Evolutionary conservation across 2,329 filamentous ascomycete genomes (phyloP), one percentile per base, ranked within the genome.

Genomic region (Colletotrichum echinochloae): DNA sequence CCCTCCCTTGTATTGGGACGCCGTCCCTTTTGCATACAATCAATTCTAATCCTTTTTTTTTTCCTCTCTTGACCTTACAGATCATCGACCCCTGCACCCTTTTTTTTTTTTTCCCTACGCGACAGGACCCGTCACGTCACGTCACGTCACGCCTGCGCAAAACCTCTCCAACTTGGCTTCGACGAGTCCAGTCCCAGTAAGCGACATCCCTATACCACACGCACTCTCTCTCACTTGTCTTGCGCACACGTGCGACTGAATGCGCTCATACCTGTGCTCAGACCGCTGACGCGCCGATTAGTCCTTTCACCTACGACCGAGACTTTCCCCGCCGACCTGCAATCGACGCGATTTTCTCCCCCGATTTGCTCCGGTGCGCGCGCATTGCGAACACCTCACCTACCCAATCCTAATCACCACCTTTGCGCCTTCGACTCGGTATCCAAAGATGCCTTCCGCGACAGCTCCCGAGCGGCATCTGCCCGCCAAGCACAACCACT

Each of bases 401-500:
- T 54, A 67, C 57, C 57, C 51, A 55, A 61, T 37, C 33, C 48
- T 60, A 60, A 67, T 67, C 64, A 33, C 37, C 46, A 56, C 35
- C 16, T 51, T 55, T 51, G 57, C 67, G 67, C 67, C n/a, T 48
- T 12, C n/a, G 16, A 41, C 46, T 33, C 41, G 41, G n/a, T 44
- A n/a, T 18, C 41, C 60, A 52, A 54, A 55, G 33, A 73, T 72
- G 72, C 70, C 72, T 60, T 74, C 72, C 72, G 76, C 78, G 68
- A 85, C 85, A 82, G 78, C 78, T 48, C 73, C 77, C 60, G 74
- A 75, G 66, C 78, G 88, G 79, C 80, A 78, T 57, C 83, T 94
- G 73, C 91, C 91, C 41, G 81, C 83, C 75, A 84, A 84, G 81
- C 85, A 86, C 78, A 94, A 94, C 79, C 90, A 88, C 73, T 84